Conservation (phyloP, 257 asterid species). For the Vinca minor region DNA sequence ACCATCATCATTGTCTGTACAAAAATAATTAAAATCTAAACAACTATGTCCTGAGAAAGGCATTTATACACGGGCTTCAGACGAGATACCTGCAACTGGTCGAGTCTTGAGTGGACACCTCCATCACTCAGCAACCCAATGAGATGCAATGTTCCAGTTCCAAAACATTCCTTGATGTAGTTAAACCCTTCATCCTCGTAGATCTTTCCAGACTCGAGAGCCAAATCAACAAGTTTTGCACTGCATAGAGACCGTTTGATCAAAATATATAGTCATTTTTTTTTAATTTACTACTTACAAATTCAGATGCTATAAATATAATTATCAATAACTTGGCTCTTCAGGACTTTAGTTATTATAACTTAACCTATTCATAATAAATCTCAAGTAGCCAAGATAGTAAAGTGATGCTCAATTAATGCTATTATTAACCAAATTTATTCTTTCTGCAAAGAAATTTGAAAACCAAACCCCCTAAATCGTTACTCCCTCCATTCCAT, state of each 20-base stretch:
- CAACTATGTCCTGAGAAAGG: no score
- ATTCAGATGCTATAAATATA: not conserved
- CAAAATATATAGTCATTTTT: no score
- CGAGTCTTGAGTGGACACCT: no score
- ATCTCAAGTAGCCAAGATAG: not conserved
- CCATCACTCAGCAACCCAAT: constrained; percentile 80
- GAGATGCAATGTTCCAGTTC: constrained; percentile 67
- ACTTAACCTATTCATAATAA: not conserved
- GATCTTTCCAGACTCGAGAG: constrained; percentile 78
- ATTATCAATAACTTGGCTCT: not conserved
- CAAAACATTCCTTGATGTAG: constrained; percentile 61
- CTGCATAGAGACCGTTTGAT: constrained; percentile 21
- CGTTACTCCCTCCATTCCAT: no score
- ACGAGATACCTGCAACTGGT: constrained; percentile 60
- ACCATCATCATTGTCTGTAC: constrained; percentile 9
- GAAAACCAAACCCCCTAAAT: no score
- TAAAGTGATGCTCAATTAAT: not conserved
- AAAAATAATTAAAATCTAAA: not conserved
- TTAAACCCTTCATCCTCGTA: constrained; percentile 74
- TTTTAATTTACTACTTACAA: not conserved
- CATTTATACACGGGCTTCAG: not conserved
- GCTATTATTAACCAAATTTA: not conserved
- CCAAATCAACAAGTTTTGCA: constrained; percentile 88
- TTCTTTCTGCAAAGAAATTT: not conserved
- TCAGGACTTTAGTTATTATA: not conserved